phyloP scores from a whole-genome alignment of 176 grass and related monocot species.

The Lolium rigidum region DNA sequence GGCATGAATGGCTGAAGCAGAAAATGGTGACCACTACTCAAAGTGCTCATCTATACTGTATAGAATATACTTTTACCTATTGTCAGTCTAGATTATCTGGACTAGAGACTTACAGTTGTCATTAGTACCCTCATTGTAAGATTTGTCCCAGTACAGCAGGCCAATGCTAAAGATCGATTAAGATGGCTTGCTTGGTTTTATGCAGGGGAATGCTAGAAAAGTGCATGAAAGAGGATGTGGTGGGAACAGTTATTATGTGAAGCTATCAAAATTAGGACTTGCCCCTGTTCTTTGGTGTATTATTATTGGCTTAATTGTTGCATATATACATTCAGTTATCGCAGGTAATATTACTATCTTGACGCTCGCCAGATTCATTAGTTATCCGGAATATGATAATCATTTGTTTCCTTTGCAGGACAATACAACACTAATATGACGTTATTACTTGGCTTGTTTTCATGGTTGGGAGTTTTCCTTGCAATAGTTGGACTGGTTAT shows the following conservation, averaged over 20 bases:
- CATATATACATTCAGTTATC: conserved; percentile 83
- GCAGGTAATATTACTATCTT: conserved; percentile 63
- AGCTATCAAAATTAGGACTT: conserved; percentile 84
- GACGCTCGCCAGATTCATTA: neutral
- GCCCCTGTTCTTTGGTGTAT: conserved; percentile 87
- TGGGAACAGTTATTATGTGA: conserved; percentile 58
- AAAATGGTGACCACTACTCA: conserved; percentile 15
- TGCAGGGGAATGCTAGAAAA: conserved; percentile 96
- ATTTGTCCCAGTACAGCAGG: conserved; percentile 4
- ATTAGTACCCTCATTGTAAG: conserved; percentile 27
- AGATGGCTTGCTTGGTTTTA: conserved; percentile 37
- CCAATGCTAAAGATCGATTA: neutral
- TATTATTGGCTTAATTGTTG: conserved; percentile 73
- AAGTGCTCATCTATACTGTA: conserved; percentile 15
- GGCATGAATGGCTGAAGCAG: neutral
- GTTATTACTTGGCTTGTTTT: conserved; percentile 64
- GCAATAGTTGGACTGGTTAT: conserved; percentile 71
- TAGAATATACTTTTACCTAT: conserved; percentile 20
- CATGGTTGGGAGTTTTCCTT: conserved; percentile 80
- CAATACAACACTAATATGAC: conserved; percentile 69
- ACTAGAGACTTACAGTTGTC: neutral
- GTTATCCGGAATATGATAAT: conserved; percentile 36
- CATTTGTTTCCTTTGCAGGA: conserved; percentile 58
- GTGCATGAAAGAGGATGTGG: conserved; percentile 76
- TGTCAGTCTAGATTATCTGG: conserved; percentile 20